These are phyloP conservation scores for Paecilomyces variotii DNA, from an alignment of 2,329 filamentous ascomycete species.

Conservation along the genomic window DNA sequence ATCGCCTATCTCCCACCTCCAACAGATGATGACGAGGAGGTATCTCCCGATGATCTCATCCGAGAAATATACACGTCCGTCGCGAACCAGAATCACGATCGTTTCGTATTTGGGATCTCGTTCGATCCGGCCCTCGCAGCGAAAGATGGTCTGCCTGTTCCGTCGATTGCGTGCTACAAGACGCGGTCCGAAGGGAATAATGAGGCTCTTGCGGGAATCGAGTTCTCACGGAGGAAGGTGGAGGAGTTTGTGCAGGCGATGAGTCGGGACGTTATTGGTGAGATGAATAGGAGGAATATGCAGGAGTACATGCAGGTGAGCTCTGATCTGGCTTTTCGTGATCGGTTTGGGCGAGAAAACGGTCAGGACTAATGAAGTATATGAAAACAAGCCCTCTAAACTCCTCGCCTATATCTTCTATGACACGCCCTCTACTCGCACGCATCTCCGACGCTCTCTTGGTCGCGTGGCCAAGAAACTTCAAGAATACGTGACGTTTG, in stretches of 20 bases:
- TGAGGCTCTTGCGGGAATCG: constrained; percentile 9
- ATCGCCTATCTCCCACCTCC: constrained; percentile 28
- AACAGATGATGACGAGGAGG: constrained; percentile 13
- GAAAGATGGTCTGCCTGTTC: neutral
- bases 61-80: constrained; percentile 22
- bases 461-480: constrained; percentile 39
- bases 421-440: neutral
- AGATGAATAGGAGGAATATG: neutral
- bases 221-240: neutral
- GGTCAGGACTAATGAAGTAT: neutral
- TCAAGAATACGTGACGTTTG: constrained; percentile 42
- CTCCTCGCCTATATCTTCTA: neutral
- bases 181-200: constrained; percentile 29
- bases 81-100: constrained; percentile 32
- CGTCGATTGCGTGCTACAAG: constrained; percentile 30
- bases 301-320: neutral
- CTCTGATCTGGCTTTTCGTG: no score
- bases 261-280: neutral
- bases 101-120: constrained; percentile 36
- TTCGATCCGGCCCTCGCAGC: constrained; percentile 13
- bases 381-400: neutral
- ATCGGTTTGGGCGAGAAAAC: neutral
- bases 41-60: constrained; percentile 8
- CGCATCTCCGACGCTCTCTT: constrained; percentile 13
- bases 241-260: neutral